phyloP scores from a whole-genome alignment of 805 yeast genomes.

The Starmera pachycereana region DNA sequence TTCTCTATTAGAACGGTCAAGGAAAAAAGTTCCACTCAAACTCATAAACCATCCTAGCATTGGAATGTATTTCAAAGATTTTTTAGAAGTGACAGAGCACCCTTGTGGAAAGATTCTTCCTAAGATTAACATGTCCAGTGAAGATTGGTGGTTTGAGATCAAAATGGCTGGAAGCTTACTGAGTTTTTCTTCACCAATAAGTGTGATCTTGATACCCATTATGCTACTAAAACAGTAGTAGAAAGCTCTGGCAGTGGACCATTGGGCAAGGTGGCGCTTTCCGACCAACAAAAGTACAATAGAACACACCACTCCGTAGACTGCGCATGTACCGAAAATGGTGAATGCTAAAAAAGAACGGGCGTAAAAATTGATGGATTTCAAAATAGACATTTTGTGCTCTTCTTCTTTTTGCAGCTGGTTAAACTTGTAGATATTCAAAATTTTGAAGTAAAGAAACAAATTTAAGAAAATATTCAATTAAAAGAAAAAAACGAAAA shows the following conservation, averaged over 20 bases:
- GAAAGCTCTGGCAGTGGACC: constrained; percentile 80
- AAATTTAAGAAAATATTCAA: too few relatives aligned
- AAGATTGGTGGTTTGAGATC: constrained; percentile 85
- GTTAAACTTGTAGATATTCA: too few relatives aligned
- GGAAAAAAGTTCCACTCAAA: constrained; percentile 80
- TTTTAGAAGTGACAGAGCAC: constrained; percentile 88
- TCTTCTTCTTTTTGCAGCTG: too few relatives aligned
- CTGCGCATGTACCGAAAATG: constrained; percentile 47
- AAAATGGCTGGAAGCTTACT: constrained; percentile 63
- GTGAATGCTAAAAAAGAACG: constrained; percentile 46
- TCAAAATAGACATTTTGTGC: constrained; percentile 4
- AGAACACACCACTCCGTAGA: constrained; percentile 75
- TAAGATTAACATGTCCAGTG: constrained; percentile 70
- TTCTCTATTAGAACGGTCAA: constrained; percentile 71
- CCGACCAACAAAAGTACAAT: constrained; percentile 55
- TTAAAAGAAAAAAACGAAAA: too few relatives aligned
- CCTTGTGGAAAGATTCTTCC: constrained; percentile 82
- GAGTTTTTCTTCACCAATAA: constrained; percentile 57
- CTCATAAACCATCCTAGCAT: constrained; percentile 96
- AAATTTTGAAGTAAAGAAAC: too few relatives aligned
- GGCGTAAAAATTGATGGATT: constrained; percentile 35
- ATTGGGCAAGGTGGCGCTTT: constrained; percentile 74
- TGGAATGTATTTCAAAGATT: constrained; percentile 74
- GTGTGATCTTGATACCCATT: constrained; percentile 60
- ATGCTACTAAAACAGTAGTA: constrained; percentile 47